Percentiles rank a stretch among this genome's conserved stretches.
Conservation (phyloP, 148 eudicot species). For the Oxyria digyna region DNA sequence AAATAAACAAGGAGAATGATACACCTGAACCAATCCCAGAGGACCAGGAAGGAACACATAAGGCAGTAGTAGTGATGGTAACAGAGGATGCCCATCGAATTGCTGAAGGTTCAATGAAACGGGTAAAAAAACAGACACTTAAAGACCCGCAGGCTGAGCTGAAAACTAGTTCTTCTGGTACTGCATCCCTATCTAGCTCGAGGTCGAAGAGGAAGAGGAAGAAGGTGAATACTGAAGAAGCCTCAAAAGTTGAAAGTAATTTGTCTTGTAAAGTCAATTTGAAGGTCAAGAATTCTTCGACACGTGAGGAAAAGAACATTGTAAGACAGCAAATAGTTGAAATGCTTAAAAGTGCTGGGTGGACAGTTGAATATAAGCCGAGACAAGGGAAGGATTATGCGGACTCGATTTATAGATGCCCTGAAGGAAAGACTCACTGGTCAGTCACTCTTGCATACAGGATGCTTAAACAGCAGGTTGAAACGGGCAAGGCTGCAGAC, state of each 20-base stretch:
- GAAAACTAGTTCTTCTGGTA: neutral
- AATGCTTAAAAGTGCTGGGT: slow-evolving; percentile 60
- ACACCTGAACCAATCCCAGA: neutral
- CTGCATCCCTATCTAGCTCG: neutral
- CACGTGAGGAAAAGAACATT: slow-evolving; percentile 27
- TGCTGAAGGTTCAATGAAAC: neutral
- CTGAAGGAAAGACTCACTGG: slow-evolving; percentile 58
- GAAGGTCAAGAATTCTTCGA: slow-evolving; percentile 12
- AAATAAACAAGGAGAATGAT: slow-evolving; percentile 3
- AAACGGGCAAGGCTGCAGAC: slow-evolving; percentile 23
- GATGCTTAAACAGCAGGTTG: slow-evolving; percentile 37
- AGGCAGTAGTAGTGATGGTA: neutral
- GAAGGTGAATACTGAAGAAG: slow-evolving; percentile 20
- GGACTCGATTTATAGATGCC: slow-evolving; percentile 65
- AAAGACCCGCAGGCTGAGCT: neutral
- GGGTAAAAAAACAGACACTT: neutral
- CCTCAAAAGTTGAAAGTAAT: slow-evolving; percentile 8
- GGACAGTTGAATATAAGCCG: slow-evolving; percentile 66
- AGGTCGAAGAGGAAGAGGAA: slow-evolving; percentile 1
- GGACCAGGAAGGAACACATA: neutral
- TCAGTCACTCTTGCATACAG: slow-evolving; percentile 74
- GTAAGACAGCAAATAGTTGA: slow-evolving; percentile 49
- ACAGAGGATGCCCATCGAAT: neutral
- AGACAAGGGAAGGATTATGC: slow-evolving; percentile 39
- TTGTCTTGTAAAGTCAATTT: slow-evolving; percentile 11